Evolutionary conservation across 176 grass and related monocot genomes (phyloP).

Genomic region (Oryza nivara): DNA sequence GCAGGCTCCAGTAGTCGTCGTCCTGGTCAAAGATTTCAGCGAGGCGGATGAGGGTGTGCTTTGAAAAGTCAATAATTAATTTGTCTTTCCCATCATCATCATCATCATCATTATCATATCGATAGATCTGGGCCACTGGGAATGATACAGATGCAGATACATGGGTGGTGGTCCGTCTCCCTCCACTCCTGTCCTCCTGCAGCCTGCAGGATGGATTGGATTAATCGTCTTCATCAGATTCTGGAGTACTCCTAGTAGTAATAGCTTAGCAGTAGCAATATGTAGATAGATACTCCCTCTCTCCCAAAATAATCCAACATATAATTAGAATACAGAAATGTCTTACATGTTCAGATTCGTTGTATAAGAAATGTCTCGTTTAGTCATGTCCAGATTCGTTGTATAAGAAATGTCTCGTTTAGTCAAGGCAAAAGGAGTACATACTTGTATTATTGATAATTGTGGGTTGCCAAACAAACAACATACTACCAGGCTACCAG

Average conservation of each 20-base stretch:
- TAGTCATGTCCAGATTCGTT: too few relatives aligned
- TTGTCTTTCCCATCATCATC: neutral
- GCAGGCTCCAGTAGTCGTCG: neutral
- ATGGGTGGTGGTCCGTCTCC: neutral
- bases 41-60: neutral
- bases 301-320: too few relatives aligned
- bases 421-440: too few relatives aligned
- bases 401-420: too few relatives aligned
- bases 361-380: too few relatives aligned
- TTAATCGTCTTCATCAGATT: neutral
- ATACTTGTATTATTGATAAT: too few relatives aligned
- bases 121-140: too few relatives aligned
- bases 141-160: neutral
- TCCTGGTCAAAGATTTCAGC: neutral
- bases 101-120: neutral
- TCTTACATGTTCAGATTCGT: too few relatives aligned
- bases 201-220: neutral
- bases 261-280: neutral
- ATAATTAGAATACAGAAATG: too few relatives aligned
- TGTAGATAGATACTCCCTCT: too few relatives aligned
- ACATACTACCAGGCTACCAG: neutral
- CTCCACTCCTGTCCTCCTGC: neutral
- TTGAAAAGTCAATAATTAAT: neutral
- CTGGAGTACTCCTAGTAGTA: too few relatives aligned
- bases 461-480: conserved; percentile 8